Evolutionary conservation across 495 filamentous ascomycete species (phyloP).

Genomic region (Friedmanniomyces simplex): DNA sequence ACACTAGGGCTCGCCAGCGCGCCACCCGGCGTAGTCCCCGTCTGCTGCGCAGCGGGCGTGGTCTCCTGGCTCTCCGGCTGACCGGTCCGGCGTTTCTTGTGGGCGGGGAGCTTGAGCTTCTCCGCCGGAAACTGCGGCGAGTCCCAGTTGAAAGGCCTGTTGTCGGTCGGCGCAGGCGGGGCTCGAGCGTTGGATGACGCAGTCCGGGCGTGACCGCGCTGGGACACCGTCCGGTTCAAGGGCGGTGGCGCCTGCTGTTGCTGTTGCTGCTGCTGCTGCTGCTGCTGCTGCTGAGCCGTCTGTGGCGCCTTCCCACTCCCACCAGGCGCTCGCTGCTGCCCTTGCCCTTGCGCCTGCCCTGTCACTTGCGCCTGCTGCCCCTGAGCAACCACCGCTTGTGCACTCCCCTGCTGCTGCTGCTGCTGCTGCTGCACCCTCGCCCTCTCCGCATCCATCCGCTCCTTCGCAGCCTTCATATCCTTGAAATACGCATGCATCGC

Average conservation of each 20-base stretch:
- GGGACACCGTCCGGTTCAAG: not conserved
- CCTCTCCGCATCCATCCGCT: not conserved
- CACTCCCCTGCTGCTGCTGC: not conserved
- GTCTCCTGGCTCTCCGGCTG: slow-evolving; percentile 14
- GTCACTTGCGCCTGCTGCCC: slow-evolving; percentile 2
- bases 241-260: slow-evolving; percentile 2
- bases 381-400: not conserved
- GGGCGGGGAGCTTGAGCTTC: slow-evolving; percentile 42
- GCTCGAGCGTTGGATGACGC: slow-evolving; percentile 24
- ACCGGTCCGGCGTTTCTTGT: slow-evolving; percentile 43
- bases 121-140: slow-evolving; percentile 45
- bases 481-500: not conserved
- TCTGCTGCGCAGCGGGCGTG: slow-evolving; percentile 23
- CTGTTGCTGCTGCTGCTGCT: slow-evolving; percentile 7
- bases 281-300: slow-evolving; percentile 24
- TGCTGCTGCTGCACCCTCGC: not conserved
- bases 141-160: slow-evolving; percentile 58
- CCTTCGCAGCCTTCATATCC: slow-evolving; percentile 6
- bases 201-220: slow-evolving; percentile 7
- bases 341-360: slow-evolving; percentile 13
- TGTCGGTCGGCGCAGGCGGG: slow-evolving; percentile 55
- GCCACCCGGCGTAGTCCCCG: slow-evolving; percentile 16
- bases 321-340: slow-evolving; percentile 7
- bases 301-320: slow-evolving; percentile 24
- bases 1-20: slow-evolving; percentile 28